Evolutionary conservation across 441 rosid genomes (phyloP).

Genomic region (Eutrema salsugineum): DNA sequence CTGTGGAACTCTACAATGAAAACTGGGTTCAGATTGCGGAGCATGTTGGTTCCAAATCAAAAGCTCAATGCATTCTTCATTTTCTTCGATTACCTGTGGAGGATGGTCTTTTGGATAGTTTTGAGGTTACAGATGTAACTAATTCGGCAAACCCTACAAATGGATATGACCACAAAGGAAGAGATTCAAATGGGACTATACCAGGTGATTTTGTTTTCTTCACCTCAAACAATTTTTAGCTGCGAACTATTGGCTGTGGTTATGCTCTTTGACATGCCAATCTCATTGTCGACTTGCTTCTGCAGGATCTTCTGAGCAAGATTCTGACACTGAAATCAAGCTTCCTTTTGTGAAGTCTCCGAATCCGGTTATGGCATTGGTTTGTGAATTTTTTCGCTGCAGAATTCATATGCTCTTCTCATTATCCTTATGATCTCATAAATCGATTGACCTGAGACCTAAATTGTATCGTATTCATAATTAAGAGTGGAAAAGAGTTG

Average conservation of each 20-base stretch:
- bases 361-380: constrained; percentile 94
- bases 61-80: constrained; percentile 94
- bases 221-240: constrained; percentile 1
- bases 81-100: constrained; percentile 84
- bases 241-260: not conserved
- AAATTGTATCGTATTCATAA: not conserved
- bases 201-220: constrained; percentile 37
- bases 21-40: constrained; percentile 92
- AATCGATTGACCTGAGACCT: not conserved
- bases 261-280: constrained; percentile 11
- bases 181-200: constrained; percentile 52
- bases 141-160: constrained; percentile 38
- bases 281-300: constrained; percentile 15
- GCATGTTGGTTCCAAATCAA: constrained; percentile 85
- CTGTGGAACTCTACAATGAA: constrained; percentile 75
- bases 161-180: constrained; percentile 49
- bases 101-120: constrained; percentile 74
- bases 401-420: constrained; percentile 12
- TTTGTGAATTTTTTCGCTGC: constrained; percentile 29
- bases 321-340: constrained; percentile 52
- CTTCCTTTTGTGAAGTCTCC: constrained; percentile 85
- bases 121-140: constrained; percentile 61
- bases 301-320: constrained; percentile 48
- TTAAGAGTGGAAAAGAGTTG: not conserved
- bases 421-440: not conserved